These are phyloP conservation scores for Solanum microdontum DNA, from an alignment of 257 asterid species.

Conservation along the genomic window DNA sequence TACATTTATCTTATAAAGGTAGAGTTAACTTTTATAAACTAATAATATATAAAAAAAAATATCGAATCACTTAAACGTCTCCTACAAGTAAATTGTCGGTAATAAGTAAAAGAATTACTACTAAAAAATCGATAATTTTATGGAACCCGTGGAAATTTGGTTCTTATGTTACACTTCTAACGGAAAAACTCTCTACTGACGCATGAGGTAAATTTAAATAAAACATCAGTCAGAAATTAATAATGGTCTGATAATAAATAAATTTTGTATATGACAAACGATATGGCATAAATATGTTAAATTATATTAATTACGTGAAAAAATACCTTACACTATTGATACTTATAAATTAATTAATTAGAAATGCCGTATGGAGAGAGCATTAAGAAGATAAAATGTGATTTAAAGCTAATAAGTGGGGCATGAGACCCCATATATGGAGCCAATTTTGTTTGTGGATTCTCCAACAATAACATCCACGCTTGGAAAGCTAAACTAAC, in stretches of 20 bases:
- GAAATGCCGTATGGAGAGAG: neutral
- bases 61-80: neutral
- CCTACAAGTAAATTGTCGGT: neutral
- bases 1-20: neutral
- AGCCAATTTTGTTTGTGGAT: conserved; percentile 25
- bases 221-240: neutral
- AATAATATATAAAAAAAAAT: neutral
- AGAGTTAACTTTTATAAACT: neutral
- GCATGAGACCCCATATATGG: neutral
- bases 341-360: neutral
- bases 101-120: neutral
- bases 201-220: neutral
- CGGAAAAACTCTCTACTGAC: neutral
- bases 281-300: neutral
- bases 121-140: neutral
- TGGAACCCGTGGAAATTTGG: neutral
- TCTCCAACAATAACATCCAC: conserved; percentile 43
- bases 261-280: too few species aligned
- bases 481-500: conserved; percentile 34
- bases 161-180: neutral
- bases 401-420: neutral
- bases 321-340: neutral
- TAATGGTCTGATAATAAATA: neutral
- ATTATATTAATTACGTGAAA: neutral
- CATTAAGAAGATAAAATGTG: neutral